Evolutionary conservation across 2,329 filamentous ascomycete genomes (phyloP), one percentile per base, ranked within the genome.

Genomic region (Arthrobotrys pseudoclavata): DNA sequence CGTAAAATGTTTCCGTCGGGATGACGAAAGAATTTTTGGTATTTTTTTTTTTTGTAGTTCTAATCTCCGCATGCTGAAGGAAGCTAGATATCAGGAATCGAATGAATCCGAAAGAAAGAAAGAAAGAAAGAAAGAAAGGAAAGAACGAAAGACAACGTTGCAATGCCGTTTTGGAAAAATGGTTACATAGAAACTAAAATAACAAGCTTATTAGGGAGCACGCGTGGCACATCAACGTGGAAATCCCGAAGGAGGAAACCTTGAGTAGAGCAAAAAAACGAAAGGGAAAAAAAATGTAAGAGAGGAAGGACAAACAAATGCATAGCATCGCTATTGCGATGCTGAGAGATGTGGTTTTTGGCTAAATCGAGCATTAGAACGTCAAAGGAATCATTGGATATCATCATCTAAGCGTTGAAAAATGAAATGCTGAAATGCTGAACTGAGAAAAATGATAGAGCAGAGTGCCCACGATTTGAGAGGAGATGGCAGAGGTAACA

Each of bases 281-380:
- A 24, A 45, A 20, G 0, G 20, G 18, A 34, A 45, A 45, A 7
- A 45, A 42, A 12, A 62, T 34, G 18, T 10, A 63, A 48, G 40
- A 18, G 34, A 40, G 24, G 29, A 45, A 61, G 22, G 40, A 45
- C 20, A 60, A 60, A 9, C 13, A 40, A 13, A 60, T 42, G 18
- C 34, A 42, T 40, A 12, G 6, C 31, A 42, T 40, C 55, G 55
- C 34, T 42, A 42, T 60, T n/a, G 20, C 34, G 34, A 42, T 57
- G 15, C 57, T 45, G 7, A 18, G 34, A 37, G 20, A 47, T 31
- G 40, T 62, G 42, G 22, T 13, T 20, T n/a, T 24, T 40, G 69
- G 69, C 69, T 72, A 72, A 72, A 66, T 57, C 50, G 69, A 53
- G 69, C 60, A 66, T 53, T 12, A 34, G 26, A 48, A 48, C 20